Evolutionary conservation across 2,329 filamentous ascomycete genomes (phyloP).

Genomic region (Rhexocercosporidium sp.): DNA sequence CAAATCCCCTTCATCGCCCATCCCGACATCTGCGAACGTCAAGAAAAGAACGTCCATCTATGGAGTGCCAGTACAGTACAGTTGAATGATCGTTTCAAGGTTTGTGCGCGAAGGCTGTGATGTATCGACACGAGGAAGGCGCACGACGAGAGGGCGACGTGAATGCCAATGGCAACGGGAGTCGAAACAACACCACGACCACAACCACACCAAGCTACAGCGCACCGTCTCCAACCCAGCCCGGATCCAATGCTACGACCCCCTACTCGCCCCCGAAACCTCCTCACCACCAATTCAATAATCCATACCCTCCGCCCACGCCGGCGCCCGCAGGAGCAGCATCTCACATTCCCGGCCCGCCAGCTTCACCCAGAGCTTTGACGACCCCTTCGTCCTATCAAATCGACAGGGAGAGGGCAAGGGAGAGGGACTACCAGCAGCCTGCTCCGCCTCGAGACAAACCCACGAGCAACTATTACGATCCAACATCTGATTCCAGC

Average conservation of each 20-base stretch:
- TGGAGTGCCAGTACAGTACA: conserved; percentile 33
- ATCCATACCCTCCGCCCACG: conserved; percentile 38
- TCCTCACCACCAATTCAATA: conserved; percentile 39
- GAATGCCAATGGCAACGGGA: conserved; percentile 5
- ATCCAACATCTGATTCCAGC: conserved; percentile 50
- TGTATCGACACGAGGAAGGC: conserved; percentile 39
- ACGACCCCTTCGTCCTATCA: conserved; percentile 37
- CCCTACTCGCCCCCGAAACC: conserved; percentile 40
- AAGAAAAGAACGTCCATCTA: conserved; percentile 32
- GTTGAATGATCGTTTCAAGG: too few relatives aligned
- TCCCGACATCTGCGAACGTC: conserved; percentile 10
- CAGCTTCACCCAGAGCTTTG: conserved; percentile 36
- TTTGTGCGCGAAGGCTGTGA: conserved; percentile 33
- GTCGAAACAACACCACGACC: conserved; percentile 33
- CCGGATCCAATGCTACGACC: conserved; percentile 30
- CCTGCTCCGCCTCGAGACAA: conserved; percentile 45
- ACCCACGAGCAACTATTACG: conserved; percentile 50
- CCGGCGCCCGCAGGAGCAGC: conserved; percentile 31
- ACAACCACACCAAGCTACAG: conserved; percentile 25
- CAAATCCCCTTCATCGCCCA: conserved; percentile 1
- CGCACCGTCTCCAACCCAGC: conserved; percentile 37
- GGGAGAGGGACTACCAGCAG: conserved; percentile 36
- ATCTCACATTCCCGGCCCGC: conserved; percentile 37
- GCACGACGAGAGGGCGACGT: conserved; percentile 37
- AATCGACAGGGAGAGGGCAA: conserved; percentile 31